Evolutionary conservation across 345 rosid genomes (phyloP).

Genomic region (Citrus sinensis): DVS_A1.0 CM039168.1:28691501-28692000

Average conservation of each 20-base stretch:
- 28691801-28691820: conserved; percentile 29
- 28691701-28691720: conserved; percentile 17
- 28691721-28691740: conserved; percentile 27
- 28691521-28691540: neutral
- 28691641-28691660: conserved; percentile 25
- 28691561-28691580: neutral
- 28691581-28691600: neutral
- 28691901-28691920: neutral
- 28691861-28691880: conserved; percentile 26
- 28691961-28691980: neutral
- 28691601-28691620: conserved; percentile 2
- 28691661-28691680: conserved; percentile 17
- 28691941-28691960: neutral
- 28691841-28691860: conserved; percentile 4
- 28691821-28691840: conserved; percentile 37
- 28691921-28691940: neutral
- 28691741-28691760: neutral
- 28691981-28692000: neutral
- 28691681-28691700: conserved; percentile 38
- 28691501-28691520: conserved; percentile 2
- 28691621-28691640: conserved; percentile 5
- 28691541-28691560: neutral
- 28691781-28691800: conserved; percentile 39
- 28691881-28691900: neutral
- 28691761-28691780: conserved; percentile 6